These are phyloP conservation scores for Infundibulicybe gibba DNA, from an alignment of 768 basidiomycete genomes.

Conservation along the genomic window DNA sequence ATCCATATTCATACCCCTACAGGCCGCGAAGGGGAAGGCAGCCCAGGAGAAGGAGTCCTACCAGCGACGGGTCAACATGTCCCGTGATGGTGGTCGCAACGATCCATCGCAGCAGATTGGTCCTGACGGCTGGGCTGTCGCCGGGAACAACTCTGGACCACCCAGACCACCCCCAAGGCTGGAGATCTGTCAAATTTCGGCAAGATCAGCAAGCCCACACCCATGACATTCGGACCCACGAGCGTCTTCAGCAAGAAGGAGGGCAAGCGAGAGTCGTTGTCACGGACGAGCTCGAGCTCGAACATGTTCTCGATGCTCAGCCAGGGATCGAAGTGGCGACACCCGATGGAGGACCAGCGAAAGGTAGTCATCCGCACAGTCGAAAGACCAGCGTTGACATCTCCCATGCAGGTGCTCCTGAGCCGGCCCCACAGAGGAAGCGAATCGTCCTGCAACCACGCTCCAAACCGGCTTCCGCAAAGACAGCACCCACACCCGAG, in stretches of 20 bases:
- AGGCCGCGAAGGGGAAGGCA: slow-evolving; percentile 85
- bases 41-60: slow-evolving; percentile 68
- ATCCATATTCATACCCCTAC: slow-evolving; percentile 4
- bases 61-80: slow-evolving; percentile 41
- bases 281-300: slow-evolving; percentile 72
- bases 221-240: slow-evolving; percentile 79
- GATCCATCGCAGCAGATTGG: slow-evolving; percentile 49
- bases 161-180: slow-evolving; percentile 67
- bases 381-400: slow-evolving; percentile 11
- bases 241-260: slow-evolving; percentile 82
- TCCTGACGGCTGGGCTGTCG: slow-evolving; percentile 88
- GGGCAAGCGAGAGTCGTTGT: slow-evolving; percentile 67
- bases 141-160: slow-evolving; percentile 39
- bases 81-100: slow-evolving; percentile 72
- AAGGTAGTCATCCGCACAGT: slow-evolving; percentile 49
- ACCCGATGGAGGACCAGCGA: slow-evolving; percentile 40
- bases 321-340: slow-evolving; percentile 51
- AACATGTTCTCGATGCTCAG: slow-evolving; percentile 91
- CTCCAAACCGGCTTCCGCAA: slow-evolving; percentile 41
- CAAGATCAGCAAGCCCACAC: slow-evolving; percentile 67
- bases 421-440: slow-evolving; percentile 54
- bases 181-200: slow-evolving; percentile 88
- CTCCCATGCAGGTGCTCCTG: slow-evolving; percentile 38
- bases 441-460: slow-evolving; percentile 76
- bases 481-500: slow-evolving; percentile 23